Evolutionary conservation across 2,329 filamentous ascomycete genomes (phyloP).

Genomic region (Phoma sp.): DNA sequence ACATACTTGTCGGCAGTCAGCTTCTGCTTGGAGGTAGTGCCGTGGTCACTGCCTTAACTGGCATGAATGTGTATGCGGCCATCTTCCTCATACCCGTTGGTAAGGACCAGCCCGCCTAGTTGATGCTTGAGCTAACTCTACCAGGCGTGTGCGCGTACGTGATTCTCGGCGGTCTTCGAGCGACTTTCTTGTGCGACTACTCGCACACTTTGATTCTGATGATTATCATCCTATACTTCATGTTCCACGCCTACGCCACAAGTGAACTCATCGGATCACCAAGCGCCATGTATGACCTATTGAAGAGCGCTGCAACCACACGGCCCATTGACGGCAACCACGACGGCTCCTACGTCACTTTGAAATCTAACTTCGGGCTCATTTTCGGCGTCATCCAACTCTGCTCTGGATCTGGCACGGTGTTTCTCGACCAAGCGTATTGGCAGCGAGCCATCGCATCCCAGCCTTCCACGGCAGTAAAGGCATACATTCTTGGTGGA

Average conservation of each 20-base stretch:
- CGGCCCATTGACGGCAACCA: conserved; percentile 51
- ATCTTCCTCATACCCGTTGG: conserved; percentile 54
- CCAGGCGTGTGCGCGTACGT: conserved; percentile 47
- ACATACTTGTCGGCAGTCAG: conserved; percentile 54
- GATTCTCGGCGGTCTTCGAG: conserved; percentile 49
- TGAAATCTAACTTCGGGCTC: conserved; percentile 53
- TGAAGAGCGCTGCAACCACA: conserved; percentile 46
- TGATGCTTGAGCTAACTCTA: conserved; percentile 10
- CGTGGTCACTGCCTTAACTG: conserved; percentile 53
- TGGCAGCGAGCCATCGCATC: conserved; percentile 55
- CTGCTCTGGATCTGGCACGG: conserved; percentile 46
- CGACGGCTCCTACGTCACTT: conserved; percentile 51
- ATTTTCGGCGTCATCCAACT: conserved; percentile 56
- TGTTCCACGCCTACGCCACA: conserved; percentile 53
- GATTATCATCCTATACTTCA: conserved; percentile 56
- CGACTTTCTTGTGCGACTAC: conserved; percentile 53
- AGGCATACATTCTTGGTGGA: conserved; percentile 49
- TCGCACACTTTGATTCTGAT: conserved; percentile 53
- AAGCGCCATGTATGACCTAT: conserved; percentile 50
- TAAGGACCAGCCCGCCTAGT: conserved; percentile 19
- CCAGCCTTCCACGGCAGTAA: conserved; percentile 37
- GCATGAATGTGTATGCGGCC: conserved; percentile 55
- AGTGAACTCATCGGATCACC: conserved; percentile 51
- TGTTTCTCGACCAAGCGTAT: conserved; percentile 56
- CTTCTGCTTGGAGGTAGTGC: conserved; percentile 54